Conservation (phyloP, 805 yeast species). For the Candida coquimbonensis region DNA sequence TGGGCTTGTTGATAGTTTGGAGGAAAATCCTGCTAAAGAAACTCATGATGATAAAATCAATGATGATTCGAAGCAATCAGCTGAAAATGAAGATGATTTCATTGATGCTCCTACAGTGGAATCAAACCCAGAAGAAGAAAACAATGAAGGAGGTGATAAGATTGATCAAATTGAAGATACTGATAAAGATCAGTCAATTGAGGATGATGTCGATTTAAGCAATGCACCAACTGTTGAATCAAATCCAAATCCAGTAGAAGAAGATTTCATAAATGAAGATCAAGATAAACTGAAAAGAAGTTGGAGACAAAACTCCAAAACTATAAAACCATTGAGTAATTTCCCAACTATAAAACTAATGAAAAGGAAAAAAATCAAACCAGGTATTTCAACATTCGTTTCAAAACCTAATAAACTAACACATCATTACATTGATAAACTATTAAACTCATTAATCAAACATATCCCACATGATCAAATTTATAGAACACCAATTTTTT, state of each 20-base stretch:
- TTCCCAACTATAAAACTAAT: constrained; percentile 9
- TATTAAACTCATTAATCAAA: constrained; percentile 41
- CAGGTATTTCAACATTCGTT: constrained; percentile 50
- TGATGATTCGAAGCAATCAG: background rate
- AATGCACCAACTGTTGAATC: too few species aligned
- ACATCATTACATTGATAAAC: constrained; percentile 39
- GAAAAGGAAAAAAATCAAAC: constrained; percentile 30
- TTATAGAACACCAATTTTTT: constrained; percentile 54
- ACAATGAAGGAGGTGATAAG: background rate
- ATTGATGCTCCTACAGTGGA: background rate
- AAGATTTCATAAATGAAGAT: too few species aligned
- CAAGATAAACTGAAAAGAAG: background rate
- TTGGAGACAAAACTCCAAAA: constrained; percentile 2
- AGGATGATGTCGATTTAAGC: background rate
- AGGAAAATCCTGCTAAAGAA: background rate
- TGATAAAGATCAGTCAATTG: background rate
- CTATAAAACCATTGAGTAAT: constrained; percentile 5
- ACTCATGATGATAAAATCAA: background rate
- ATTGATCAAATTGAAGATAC: background rate
- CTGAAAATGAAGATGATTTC: background rate
- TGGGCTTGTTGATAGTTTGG: too few species aligned
- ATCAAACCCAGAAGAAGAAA: background rate
- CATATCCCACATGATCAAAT: constrained; percentile 57
- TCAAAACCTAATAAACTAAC: constrained; percentile 44
- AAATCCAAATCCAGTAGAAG: too few species aligned